Evolutionary conservation across 805 yeast species (phyloP).

Genomic region (Kazachstania taianensis): DNA sequence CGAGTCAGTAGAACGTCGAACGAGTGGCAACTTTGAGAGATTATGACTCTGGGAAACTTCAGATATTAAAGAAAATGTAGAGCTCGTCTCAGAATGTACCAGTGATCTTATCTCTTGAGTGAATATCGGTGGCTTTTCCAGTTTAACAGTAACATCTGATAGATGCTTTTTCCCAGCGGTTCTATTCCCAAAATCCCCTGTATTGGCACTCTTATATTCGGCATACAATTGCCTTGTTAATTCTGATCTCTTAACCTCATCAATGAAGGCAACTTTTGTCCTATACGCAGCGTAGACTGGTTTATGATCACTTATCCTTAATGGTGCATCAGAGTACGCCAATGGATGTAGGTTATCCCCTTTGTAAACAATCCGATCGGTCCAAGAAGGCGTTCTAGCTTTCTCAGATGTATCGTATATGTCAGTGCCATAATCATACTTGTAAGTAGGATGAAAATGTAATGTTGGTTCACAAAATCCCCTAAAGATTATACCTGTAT

Average conservation of each 20-base stretch:
- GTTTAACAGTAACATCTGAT: too few species aligned
- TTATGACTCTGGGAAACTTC: too few species aligned
- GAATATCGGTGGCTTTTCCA: too few species aligned
- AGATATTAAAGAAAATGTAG: too few species aligned
- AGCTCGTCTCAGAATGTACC: too few species aligned
- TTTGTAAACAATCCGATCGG: slow-evolving; percentile 70
- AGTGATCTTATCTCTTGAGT: too few species aligned
- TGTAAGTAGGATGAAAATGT: slow-evolving; percentile 81
- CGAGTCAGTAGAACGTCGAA: too few species aligned
- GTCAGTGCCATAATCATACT: slow-evolving; percentile 76
- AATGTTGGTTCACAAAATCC: slow-evolving; percentile 70
- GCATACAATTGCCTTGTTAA: slow-evolving; percentile 47
- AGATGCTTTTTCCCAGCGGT: too few species aligned
- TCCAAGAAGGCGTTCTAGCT: slow-evolving; percentile 92
- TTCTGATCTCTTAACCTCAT: slow-evolving; percentile 47
- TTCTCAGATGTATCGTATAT: slow-evolving; percentile 84
- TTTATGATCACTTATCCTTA: slow-evolving; percentile 76
- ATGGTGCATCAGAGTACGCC: slow-evolving; percentile 56
- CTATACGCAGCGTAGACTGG: slow-evolving; percentile 81
- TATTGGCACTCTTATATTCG: not conserved
- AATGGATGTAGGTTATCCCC: slow-evolving; percentile 50
- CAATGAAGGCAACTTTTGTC: slow-evolving; percentile 57
- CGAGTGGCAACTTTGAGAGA: too few species aligned
- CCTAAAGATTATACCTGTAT: slow-evolving; percentile 57
- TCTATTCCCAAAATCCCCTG: too few species aligned